Percentiles rank a stretch among this genome's conserved stretches.
phyloP scores from a whole-genome alignment of 768 basidiomycete genomes.

The Chlorophyllum brunneum region DNA sequence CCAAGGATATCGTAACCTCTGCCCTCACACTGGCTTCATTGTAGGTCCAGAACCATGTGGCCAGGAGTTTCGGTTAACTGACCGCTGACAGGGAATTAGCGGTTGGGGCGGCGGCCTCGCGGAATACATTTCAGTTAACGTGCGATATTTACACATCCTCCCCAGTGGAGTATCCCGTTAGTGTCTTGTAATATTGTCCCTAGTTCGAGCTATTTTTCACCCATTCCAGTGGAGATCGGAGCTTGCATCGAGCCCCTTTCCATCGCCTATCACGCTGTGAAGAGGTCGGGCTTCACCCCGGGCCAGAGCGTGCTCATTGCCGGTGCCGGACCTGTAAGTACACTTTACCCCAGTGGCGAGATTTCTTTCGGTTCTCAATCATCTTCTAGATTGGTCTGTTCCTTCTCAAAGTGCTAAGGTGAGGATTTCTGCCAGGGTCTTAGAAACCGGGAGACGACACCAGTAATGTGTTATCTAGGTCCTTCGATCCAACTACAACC shows the following conservation, averaged over 20 bases:
- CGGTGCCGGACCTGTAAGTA: slow-evolving; percentile 42
- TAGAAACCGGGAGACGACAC: background rate
- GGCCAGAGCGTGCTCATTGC: slow-evolving; percentile 37
- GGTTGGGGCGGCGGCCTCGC: slow-evolving; percentile 41
- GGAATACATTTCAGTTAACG: slow-evolving; percentile 36
- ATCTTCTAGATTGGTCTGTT: slow-evolving; percentile 32
- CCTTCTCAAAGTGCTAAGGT: slow-evolving; percentile 35
- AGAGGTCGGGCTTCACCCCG: slow-evolving; percentile 32
- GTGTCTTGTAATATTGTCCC: slow-evolving; percentile 8
- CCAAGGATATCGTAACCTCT: slow-evolving; percentile 29
- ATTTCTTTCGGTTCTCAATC: background rate
- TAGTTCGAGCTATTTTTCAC: background rate
- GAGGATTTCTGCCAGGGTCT: too few relatives aligned
- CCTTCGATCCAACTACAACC: slow-evolving; percentile 22
- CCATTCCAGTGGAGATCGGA: slow-evolving; percentile 37
- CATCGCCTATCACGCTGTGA: slow-evolving; percentile 43
- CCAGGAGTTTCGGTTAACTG: background rate
- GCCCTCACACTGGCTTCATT: slow-evolving; percentile 30
- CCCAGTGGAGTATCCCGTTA: slow-evolving; percentile 34
- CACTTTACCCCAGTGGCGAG: too few relatives aligned
- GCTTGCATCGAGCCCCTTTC: slow-evolving; percentile 46
- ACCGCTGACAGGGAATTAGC: slow-evolving; percentile 29
- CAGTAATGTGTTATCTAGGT: slow-evolving; percentile 15
- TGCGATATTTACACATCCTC: slow-evolving; percentile 32
- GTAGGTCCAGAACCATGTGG: slow-evolving; percentile 20